Evolutionary conservation across 108 stramenopile genomes (phyloP), one percentile per base, ranked within the genome.

Genomic region (Nitzschia sp.): DNA sequence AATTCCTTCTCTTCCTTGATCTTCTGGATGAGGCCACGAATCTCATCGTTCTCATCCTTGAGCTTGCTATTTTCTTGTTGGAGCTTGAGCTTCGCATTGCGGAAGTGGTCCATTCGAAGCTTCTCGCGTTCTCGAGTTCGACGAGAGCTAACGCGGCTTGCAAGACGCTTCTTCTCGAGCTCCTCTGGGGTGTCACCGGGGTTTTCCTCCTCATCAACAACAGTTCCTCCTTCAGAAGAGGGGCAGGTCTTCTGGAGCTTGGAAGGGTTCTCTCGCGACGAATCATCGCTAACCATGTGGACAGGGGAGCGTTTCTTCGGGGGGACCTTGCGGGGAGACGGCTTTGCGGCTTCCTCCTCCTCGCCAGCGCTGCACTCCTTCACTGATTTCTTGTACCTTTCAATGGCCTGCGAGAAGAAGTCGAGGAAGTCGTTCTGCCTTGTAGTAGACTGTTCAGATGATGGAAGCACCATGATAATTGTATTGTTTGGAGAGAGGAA

Each of bases 71-170:
- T 64, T 6, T 47, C 31, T 25, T 64, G 46, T 11, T 64, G 38
- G 2, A 64, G 63, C 47, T 64, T 64, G 3, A 32, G 27, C n/a
- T 52, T 48, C 16, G 48, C 22, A 32, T 28, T 64, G 1, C 22
- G 45, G 48, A 64, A 64, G 22, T 64, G 48, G 6, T 64, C 63
- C 48, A 48, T 52, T 50, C 63, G n/a, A 22, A 50, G 22, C 30
- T 64, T 64, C 33, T 64, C 63, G 9, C 63, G 63, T 30, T 64
- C 63, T 1, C 63, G 25, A n/a, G 63, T 64, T 34, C 63, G 21
- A 44, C 63, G 46, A 9, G 63, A 64, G 15, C 63, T 64, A 11
- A 31, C 48, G 1, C 63, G 46, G 28, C 63, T 64, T 13, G 63
- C 63, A 13, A 48, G 26, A 1, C 63, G 63, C 47, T 64, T 64